phyloP scores from a whole-genome alignment of 2,329 filamentous ascomycete species.

The Dactylellina drechsleri region DNA sequence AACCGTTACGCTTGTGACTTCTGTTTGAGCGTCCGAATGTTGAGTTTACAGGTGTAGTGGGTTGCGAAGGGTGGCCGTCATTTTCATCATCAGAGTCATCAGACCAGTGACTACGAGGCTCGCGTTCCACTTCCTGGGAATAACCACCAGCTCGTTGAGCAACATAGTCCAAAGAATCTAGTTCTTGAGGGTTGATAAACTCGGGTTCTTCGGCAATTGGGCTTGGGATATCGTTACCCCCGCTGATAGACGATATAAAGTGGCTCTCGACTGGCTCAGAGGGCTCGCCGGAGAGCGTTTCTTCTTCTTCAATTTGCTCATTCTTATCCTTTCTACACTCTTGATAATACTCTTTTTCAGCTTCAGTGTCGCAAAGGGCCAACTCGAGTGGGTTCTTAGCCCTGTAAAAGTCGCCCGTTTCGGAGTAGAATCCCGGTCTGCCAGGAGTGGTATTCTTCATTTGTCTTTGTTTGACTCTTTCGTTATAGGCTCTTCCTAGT shows the following conservation, averaged over 20 bases:
- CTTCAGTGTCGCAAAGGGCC: conserved; percentile 33
- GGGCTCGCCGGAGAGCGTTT: neutral
- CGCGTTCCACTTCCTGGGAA: conserved; percentile 4
- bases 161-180: neutral
- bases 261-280: neutral
- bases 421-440: conserved; percentile 19
- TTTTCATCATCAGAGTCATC: conserved; percentile 36
- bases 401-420: conserved; percentile 29
- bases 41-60: conserved; percentile 23
- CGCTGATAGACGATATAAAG: neutral
- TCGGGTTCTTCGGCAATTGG: conserved; percentile 35
- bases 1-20: conserved; percentile 41
- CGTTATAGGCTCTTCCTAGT: neutral
- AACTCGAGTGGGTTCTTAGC: conserved; percentile 50
- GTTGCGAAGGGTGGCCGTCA: conserved; percentile 8
- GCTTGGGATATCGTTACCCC: conserved; percentile 1
- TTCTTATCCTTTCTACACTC: neutral
- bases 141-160: neutral
- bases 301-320: conserved; percentile 1
- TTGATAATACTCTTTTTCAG: neutral
- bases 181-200: neutral
- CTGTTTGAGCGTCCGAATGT: conserved; percentile 10
- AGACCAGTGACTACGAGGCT: conserved; percentile 44
- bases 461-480: too few species aligned
- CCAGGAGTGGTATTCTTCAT: neutral